Evolutionary conservation across 1,284 basidiomycete genomes (phyloP), one percentile per base, ranked within the genome.

Genomic region (Rhodotorula sp.): DNA sequence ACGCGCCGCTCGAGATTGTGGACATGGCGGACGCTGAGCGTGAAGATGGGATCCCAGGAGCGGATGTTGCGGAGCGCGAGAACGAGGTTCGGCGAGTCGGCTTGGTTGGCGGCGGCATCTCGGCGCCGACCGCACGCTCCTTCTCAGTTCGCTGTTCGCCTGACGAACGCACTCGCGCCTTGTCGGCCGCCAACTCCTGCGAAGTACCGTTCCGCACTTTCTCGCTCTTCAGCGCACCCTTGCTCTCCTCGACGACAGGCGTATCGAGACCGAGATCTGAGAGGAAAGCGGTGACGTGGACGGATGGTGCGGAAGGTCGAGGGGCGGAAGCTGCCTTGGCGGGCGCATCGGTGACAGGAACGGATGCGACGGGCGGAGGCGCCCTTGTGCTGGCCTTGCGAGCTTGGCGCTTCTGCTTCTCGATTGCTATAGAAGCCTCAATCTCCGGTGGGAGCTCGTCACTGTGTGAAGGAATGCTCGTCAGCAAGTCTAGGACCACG

Each of bases 181-280:
- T 44, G 11, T 48, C 29, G n/a, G 10, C 24, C 46, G 36, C 46
- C 56, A n/a, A 17, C 36, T 53, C 48, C 49, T 11, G 11, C 44
- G n/a, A 27, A 13, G 20, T 24, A 34, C 36, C 24, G n/a, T n/a
- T 29, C 52, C 19, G 51, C 36, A 22, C 48, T 27, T 27, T 36
- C n/a, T 44, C 49, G 17, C 24, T 62, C 24, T 47, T 36, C 22
- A 59, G 57, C 32, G 62, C 32, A 2, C 36, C 60, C 51, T 61
- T 61, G 22, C 32, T 51, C 5, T 54, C 36, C 19, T 32, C 34
- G 17, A 49, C 46, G 57, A 36, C 55, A 4, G 70, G 70, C 15
- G 70, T 64, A 27, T 71, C 70, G 59, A 71, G 61, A 2, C 62
- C 66, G 55, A 71, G 59, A 8, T 68, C 66, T 20, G 59, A 57